These are phyloP conservation scores for Bryopsis sp. DNA, from an alignment of 139 green algal species.

Conservation along the genomic window DNA sequence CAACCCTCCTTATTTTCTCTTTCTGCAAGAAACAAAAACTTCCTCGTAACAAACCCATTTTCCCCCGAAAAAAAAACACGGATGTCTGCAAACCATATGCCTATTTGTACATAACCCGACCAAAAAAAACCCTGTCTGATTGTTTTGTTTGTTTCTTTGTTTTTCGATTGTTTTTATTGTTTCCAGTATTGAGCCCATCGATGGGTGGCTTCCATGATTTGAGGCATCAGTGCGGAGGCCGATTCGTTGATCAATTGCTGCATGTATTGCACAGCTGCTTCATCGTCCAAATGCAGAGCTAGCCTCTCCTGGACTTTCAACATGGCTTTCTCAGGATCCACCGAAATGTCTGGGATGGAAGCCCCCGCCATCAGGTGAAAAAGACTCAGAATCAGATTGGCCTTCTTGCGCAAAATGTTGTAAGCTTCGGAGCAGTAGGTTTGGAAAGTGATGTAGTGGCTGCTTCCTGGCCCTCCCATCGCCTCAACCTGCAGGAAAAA, in stretches of 20 bases:
- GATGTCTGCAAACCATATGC: too few relatives aligned
- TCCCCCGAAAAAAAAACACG: too few relatives aligned
- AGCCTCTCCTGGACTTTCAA: slow-evolving; percentile 94
- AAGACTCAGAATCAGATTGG: slow-evolving; percentile 85
- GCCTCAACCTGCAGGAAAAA: slow-evolving; percentile 14
- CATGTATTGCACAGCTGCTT: slow-evolving; percentile 79
- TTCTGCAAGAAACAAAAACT: too few relatives aligned
- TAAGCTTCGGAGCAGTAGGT: slow-evolving; percentile 86
- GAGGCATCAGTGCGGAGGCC: slow-evolving; percentile 76
- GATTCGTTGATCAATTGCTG: slow-evolving; percentile 82
- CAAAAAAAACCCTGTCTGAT: too few relatives aligned
- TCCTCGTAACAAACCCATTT: too few relatives aligned
- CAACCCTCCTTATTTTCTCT: too few relatives aligned
- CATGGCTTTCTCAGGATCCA: slow-evolving; percentile 80
- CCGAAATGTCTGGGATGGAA: slow-evolving; percentile 64
- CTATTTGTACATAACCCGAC: too few relatives aligned
- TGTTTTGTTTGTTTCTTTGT: too few relatives aligned
- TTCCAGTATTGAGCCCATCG: slow-evolving; percentile 83
- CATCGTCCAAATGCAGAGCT: slow-evolving; percentile 80
- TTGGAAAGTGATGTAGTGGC: slow-evolving; percentile 33
- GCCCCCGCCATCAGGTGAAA: slow-evolving; percentile 93
- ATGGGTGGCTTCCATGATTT: slow-evolving; percentile 88
- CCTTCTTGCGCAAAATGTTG: slow-evolving; percentile 94
- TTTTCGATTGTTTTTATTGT: too few relatives aligned
- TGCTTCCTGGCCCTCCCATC: slow-evolving; percentile 21